Conservation (phyloP, 176 grass and related monocot species). For the Secale cereale region DNA sequence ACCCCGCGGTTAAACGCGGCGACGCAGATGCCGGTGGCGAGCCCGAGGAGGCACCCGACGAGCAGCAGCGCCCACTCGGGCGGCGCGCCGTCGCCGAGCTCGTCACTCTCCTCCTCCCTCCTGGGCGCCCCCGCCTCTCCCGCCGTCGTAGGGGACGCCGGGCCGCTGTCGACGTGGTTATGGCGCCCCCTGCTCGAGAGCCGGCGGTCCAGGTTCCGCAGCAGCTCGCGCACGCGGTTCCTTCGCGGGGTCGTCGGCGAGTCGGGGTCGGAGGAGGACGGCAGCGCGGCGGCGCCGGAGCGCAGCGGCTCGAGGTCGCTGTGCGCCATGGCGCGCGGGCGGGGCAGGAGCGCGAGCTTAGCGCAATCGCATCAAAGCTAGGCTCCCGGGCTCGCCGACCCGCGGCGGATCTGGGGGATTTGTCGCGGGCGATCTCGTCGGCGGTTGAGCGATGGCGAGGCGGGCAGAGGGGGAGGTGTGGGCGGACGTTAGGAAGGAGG, state of each 20-base stretch:
- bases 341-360: background rate
- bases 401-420: slow-evolving; percentile 25
- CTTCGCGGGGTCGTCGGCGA: slow-evolving; percentile 25
- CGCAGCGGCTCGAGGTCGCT: slow-evolving; percentile 59
- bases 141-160: background rate
- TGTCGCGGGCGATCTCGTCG: slow-evolving; percentile 35
- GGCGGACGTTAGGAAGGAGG: background rate
- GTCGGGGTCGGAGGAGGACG: slow-evolving; percentile 39
- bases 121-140: slow-evolving; percentile 23
- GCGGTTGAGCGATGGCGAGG: slow-evolving; percentile 30
- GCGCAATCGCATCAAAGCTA: slow-evolving; percentile 27
- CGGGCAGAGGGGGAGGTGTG: background rate
- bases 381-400: background rate
- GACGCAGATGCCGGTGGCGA: slow-evolving; percentile 85
- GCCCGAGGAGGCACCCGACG: slow-evolving; percentile 90
- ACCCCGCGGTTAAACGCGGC: slow-evolving; percentile 94
- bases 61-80: slow-evolving; percentile 98
- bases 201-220: slow-evolving; percentile 53
- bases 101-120: slow-evolving; percentile 60
- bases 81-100: slow-evolving; percentile 79
- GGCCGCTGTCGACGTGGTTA: slow-evolving; percentile 2
- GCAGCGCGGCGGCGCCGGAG: slow-evolving; percentile 26
- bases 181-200: slow-evolving; percentile 38
- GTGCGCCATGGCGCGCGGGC: slow-evolving; percentile 45
- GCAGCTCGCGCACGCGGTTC: slow-evolving; percentile 42